These are phyloP conservation scores for Herpotrichia juniperi DNA, from an alignment of 2,329 filamentous ascomycete species.

Conservation along the genomic window DNA sequence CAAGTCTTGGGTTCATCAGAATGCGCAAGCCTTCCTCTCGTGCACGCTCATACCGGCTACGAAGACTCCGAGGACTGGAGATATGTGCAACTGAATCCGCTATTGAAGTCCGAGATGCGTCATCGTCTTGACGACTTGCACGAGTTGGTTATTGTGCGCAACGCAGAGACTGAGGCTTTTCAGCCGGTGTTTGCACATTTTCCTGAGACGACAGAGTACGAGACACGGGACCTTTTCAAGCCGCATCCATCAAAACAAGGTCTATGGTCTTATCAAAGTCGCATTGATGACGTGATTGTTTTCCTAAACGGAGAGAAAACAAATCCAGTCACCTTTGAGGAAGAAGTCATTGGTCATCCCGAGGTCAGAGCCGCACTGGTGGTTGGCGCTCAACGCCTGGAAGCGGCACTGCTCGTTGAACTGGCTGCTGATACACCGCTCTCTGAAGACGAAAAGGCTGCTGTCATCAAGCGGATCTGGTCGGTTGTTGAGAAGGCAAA, in stretches of 20 bases:
- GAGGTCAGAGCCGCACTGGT: not conserved
- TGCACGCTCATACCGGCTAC: not conserved
- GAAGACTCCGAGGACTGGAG: not conserved
- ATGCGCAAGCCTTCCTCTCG: not conserved
- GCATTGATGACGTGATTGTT: not conserved
- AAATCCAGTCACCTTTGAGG: not conserved
- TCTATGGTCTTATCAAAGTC: not conserved
- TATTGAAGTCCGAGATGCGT: not conserved
- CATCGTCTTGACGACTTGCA: not conserved
- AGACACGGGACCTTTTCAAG: not conserved
- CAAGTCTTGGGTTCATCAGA: not conserved
- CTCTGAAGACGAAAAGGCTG: not conserved
- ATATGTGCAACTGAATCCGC: not conserved
- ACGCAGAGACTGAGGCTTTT: not conserved
- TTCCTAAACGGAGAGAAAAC: not conserved
- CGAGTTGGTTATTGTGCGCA: not conserved
- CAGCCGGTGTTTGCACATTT: not conserved
- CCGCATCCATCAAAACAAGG: not conserved
- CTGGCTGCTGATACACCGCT: not conserved
- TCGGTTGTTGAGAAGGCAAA: not conserved
- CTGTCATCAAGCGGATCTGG: not conserved
- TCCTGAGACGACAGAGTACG: not conserved
- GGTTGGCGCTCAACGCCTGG: not conserved
- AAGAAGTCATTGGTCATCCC: not conserved
- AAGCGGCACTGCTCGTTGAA: not conserved